Evolutionary conservation across 2,329 filamentous ascomycete genomes (phyloP).

Genomic region (Colletotrichum costaricense): DNA sequence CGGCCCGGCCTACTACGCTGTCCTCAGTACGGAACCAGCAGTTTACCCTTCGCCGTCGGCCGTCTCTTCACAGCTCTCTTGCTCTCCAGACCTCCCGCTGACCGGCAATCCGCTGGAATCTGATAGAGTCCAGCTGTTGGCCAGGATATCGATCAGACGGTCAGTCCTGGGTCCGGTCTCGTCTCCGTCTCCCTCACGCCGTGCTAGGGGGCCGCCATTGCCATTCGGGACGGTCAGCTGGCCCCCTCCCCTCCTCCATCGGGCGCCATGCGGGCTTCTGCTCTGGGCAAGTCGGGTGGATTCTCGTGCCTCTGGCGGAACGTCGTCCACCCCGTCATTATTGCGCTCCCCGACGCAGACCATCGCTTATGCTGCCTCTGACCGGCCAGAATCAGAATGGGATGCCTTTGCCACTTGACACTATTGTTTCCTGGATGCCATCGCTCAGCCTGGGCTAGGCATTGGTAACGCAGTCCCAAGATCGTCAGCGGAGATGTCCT

Average conservation of each 20-base stretch:
- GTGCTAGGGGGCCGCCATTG: conserved; percentile 24
- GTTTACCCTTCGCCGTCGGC: background rate
- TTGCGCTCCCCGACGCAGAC: conserved; percentile 11
- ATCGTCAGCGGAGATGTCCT: conserved; percentile 10
- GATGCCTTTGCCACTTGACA: conserved; percentile 17
- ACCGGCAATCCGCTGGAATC: background rate
- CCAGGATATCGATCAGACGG: conserved; percentile 5
- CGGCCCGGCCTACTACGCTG: background rate
- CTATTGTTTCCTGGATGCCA: background rate
- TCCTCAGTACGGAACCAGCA: background rate
- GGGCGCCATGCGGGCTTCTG: conserved; percentile 32
- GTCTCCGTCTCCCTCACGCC: conserved; percentile 15
- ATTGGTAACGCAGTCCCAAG: background rate
- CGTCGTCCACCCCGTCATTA: conserved; percentile 16
- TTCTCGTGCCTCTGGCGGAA: conserved; percentile 29
- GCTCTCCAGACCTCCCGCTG: background rate
- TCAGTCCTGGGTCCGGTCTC: conserved; percentile 3
- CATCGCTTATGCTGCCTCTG: background rate
- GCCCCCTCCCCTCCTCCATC: background rate
- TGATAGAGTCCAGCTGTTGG: background rate
- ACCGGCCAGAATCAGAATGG: conserved; percentile 12
- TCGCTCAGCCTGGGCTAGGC: conserved; percentile 1
- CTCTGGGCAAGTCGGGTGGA: conserved; percentile 27
- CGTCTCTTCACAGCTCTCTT: background rate
- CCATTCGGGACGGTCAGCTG: conserved; percentile 34